Evolutionary conservation across 495 filamentous ascomycete species (phyloP).

Genomic region (Penicillium ochrochloron): DNA sequence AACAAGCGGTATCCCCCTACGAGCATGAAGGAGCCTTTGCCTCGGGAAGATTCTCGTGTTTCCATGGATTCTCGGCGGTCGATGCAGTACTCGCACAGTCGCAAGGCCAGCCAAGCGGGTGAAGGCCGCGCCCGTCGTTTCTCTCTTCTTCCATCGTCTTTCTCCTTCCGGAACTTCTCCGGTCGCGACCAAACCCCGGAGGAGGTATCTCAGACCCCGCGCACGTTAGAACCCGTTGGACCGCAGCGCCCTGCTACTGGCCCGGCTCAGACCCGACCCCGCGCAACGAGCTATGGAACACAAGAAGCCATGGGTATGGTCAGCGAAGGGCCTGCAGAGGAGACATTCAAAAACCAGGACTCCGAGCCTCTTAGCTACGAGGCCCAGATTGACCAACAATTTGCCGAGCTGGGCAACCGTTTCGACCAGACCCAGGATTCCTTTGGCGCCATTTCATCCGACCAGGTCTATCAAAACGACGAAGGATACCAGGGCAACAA

Average conservation of each 20-base stretch:
- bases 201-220: slow-evolving; percentile 38
- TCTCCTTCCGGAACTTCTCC: slow-evolving; percentile 65
- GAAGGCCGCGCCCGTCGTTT: slow-evolving; percentile 74
- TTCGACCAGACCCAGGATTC: slow-evolving; percentile 39
- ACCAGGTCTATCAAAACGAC: slow-evolving; percentile 42
- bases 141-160: slow-evolving; percentile 77
- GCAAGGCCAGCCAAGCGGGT: slow-evolving; percentile 85
- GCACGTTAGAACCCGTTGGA: slow-evolving; percentile 31
- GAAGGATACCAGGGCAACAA: slow-evolving; percentile 45
- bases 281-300: slow-evolving; percentile 43
- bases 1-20: slow-evolving; percentile 71
- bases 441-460: slow-evolving; percentile 39
- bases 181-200: slow-evolving; percentile 49
- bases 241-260: slow-evolving; percentile 45
- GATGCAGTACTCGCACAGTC: slow-evolving; percentile 71
- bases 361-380: slow-evolving; percentile 46
- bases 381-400: slow-evolving; percentile 51
- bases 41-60: slow-evolving; percentile 62
- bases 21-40: slow-evolving; percentile 70
- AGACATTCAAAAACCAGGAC: slow-evolving; percentile 26
- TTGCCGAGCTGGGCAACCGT: slow-evolving; percentile 46
- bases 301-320: slow-evolving; percentile 42
- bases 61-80: slow-evolving; percentile 85
- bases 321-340: slow-evolving; percentile 41
- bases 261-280: slow-evolving; percentile 30